phyloP scores from a whole-genome alignment of 768 basidiomycete species.

The Botryobasidium botryosum region DNA sequence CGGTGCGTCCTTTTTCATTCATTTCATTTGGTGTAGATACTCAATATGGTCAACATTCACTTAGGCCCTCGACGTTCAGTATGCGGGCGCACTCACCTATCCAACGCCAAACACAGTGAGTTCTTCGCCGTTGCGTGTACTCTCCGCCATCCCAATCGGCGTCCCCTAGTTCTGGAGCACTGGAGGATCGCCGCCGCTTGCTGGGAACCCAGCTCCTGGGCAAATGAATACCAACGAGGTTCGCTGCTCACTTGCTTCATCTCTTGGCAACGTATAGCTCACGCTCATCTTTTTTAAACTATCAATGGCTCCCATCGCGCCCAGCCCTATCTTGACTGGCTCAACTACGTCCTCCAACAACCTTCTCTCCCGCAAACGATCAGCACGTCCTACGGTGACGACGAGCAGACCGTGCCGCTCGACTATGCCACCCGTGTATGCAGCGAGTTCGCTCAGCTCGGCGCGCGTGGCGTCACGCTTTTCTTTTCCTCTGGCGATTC shows the following conservation, averaged over 20 bases:
- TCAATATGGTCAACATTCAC: neutral
- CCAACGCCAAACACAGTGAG: too few species aligned
- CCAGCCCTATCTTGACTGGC: too few species aligned
- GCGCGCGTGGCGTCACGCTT: slow-evolving; percentile 3
- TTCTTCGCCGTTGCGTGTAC: neutral
- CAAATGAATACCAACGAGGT: slow-evolving; percentile 26
- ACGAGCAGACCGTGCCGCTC: slow-evolving; percentile 3
- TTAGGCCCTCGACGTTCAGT: slow-evolving; percentile 23
- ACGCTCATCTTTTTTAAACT: neutral
- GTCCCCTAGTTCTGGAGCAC: neutral
- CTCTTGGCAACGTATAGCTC: neutral
- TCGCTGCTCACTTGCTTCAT: neutral
- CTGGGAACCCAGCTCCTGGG: slow-evolving; percentile 40
- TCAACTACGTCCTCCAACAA: slow-evolving; percentile 36
- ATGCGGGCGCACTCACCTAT: neutral
- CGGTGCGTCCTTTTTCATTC: slow-evolving; percentile 15
- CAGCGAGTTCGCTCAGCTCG: slow-evolving; percentile 5
- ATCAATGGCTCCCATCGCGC: too few species aligned
- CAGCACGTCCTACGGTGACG: slow-evolving; percentile 7
- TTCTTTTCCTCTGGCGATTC: slow-evolving; percentile 5
- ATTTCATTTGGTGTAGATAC: neutral
- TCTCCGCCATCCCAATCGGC: neutral
- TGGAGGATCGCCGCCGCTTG: slow-evolving; percentile 47
- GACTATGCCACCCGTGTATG: slow-evolving; percentile 2
- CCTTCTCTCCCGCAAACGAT: neutral